These are phyloP conservation scores for Peronosclerospora sorghi DNA, from an alignment of 352 stramenopile genomes.

Conservation along the genomic window DNA sequence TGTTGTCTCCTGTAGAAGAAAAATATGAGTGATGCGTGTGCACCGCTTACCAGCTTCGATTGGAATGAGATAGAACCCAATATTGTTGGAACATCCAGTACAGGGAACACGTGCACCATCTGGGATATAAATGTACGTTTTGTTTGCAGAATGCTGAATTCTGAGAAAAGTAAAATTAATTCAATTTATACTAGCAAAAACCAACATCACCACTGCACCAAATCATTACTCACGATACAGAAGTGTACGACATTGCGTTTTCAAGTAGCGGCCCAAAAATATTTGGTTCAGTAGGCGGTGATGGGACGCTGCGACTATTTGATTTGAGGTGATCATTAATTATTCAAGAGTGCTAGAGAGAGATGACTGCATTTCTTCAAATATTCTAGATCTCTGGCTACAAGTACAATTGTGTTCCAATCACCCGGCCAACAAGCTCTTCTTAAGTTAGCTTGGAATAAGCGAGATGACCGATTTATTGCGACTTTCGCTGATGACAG, in stretches of 20 bases:
- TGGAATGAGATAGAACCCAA: constrained; percentile 95
- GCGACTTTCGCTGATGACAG: constrained; percentile 91
- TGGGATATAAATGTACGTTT: constrained; percentile 92
- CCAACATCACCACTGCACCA: constrained; percentile 77
- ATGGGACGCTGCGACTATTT: constrained; percentile 95
- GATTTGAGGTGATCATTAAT: constrained; percentile 83
- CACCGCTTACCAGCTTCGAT: constrained; percentile 96
- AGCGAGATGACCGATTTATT: constrained; percentile 95
- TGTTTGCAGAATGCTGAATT: background rate
- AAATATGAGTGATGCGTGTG: constrained; percentile 84
- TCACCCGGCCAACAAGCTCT: constrained; percentile 80
- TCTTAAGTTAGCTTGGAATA: constrained; percentile 94
- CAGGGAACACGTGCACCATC: constrained; percentile 98
- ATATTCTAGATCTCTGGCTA: constrained; percentile 52
- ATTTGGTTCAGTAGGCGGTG: constrained; percentile 94
- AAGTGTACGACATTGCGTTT: constrained; percentile 98
- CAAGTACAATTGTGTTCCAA: constrained; percentile 97
- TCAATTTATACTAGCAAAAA: constrained; percentile 21
- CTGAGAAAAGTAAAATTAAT: background rate
- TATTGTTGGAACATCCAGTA: constrained; percentile 93
- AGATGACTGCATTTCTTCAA: background rate
- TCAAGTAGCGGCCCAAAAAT: constrained; percentile 87
- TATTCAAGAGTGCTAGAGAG: background rate
- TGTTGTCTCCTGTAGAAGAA: constrained; percentile 17
- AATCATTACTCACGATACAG: constrained; percentile 97